A percentile compares a stretch with the other conserved stretches of the same genome.
These are phyloP conservation scores for Yamadazyma takamatsuzukensis DNA, from an alignment of 805 yeast species.

Conservation along the genomic window DNA sequence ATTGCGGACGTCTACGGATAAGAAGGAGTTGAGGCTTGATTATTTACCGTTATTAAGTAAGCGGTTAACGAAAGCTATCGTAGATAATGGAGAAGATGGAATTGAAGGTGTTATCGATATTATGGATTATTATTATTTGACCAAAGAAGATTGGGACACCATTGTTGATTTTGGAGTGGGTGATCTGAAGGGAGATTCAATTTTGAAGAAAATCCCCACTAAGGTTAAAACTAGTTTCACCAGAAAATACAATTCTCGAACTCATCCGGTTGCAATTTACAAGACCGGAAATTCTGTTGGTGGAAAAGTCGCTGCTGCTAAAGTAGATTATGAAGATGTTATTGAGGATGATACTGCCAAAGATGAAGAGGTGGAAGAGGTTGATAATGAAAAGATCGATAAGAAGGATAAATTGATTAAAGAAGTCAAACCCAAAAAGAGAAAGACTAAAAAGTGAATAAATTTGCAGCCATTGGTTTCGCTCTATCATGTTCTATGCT, in stretches of 20 bases:
- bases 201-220: conserved; percentile 64
- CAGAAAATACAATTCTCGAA: conserved; percentile 65
- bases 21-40: conserved; percentile 68
- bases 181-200: conserved; percentile 29
- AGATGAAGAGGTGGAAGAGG: conserved; percentile 41
- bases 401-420: conserved; percentile 65
- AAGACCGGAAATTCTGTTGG: conserved; percentile 62
- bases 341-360: conserved; percentile 55
- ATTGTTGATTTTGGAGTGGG: conserved; percentile 84
- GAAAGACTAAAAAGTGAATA: conserved; percentile 4
- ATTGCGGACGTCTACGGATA: conserved; percentile 72
- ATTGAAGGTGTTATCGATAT: conserved; percentile 60
- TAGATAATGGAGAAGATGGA: conserved; percentile 56
- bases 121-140: conserved; percentile 82
- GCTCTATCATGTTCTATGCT: too few relatives aligned
- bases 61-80: conserved; percentile 56
- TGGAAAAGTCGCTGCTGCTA: conserved; percentile 15
- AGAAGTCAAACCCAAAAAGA: conserved; percentile 38
- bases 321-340: conserved; percentile 71
- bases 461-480: too few relatives aligned
- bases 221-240: conserved; percentile 85
- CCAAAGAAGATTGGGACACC: conserved; percentile 90
- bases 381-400: conserved; percentile 45
- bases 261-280: conserved; percentile 85
- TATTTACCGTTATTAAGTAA: conserved; percentile 65